These are phyloP conservation scores for Globisporangium rhizosaccharum DNA, from an alignment of 352 stramenopile species.

Conservation along the genomic window DNA sequence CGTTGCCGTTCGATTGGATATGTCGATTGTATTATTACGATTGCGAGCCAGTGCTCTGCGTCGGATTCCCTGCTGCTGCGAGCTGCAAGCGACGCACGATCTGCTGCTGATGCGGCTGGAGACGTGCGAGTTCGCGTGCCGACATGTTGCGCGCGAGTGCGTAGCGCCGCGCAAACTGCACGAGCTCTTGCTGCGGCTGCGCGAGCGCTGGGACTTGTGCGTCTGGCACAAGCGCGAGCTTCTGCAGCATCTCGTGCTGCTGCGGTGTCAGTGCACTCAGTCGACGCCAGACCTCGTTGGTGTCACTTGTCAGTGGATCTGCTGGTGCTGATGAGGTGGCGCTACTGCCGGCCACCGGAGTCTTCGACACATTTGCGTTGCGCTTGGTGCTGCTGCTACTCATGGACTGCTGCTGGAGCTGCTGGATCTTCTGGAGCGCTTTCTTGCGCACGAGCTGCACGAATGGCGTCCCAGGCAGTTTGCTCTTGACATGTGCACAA, in stretches of 20 bases:
- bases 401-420: slow-evolving; percentile 12
- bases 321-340: no score
- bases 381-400: background rate
- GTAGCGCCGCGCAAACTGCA: slow-evolving; percentile 53
- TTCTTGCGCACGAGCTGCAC: slow-evolving; percentile 41
- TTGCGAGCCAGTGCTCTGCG: background rate
- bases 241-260: slow-evolving; percentile 37
- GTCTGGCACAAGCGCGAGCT: slow-evolving; percentile 29
- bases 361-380: background rate
- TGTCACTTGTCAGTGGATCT: slow-evolving; percentile 5
- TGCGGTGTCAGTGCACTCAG: slow-evolving; percentile 19
- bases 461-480: slow-evolving; percentile 42
- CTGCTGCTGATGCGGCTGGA: slow-evolving; percentile 35
- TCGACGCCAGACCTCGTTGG: slow-evolving; percentile 8
- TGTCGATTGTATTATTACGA: background rate
- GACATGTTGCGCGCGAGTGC: slow-evolving; percentile 33
- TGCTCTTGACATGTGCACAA: slow-evolving; percentile 20
- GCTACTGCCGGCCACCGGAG: background rate
- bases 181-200: slow-evolving; percentile 32
- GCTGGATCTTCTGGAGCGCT: slow-evolving; percentile 37
- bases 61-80: slow-evolving; percentile 13
- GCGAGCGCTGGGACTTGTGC: slow-evolving; percentile 32
- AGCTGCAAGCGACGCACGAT: slow-evolving; percentile 24
- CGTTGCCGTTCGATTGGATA: background rate
- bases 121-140: slow-evolving; percentile 21